These are phyloP conservation scores for Dendrocalamus latiflorus DNA, from an alignment of 202 grass and related monocot genomes.

Conservation along the genomic window DNA sequence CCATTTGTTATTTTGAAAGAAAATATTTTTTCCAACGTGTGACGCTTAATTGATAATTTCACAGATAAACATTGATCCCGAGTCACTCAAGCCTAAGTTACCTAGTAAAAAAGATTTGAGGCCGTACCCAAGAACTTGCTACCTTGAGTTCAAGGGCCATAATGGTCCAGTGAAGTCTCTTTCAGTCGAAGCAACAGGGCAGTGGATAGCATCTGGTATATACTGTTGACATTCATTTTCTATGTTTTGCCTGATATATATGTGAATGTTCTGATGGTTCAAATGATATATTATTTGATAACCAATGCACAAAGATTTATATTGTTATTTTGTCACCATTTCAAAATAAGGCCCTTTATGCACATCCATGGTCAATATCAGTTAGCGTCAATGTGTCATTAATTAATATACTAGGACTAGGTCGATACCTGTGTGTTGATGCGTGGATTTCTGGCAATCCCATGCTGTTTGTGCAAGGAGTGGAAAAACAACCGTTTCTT, in stretches of 20 bases:
- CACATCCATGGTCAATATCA: no score
- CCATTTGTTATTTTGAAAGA: background rate
- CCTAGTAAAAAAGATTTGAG: slow-evolving; percentile 95
- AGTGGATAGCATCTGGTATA: slow-evolving; percentile 94
- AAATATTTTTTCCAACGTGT: background rate
- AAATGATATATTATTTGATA: background rate
- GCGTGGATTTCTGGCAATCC: background rate
- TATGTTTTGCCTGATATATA: background rate
- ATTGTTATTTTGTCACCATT: no score
- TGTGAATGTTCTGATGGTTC: background rate
- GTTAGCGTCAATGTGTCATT: background rate
- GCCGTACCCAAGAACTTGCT: slow-evolving; percentile 92
- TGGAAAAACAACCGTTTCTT: background rate
- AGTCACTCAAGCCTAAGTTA: slow-evolving; percentile 86
- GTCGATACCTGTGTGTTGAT: no score
- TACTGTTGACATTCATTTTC: slow-evolving; percentile 7
- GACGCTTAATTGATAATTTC: background rate
- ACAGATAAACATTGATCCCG: slow-evolving; percentile 96
- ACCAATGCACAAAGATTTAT: no score
- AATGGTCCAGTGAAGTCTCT: slow-evolving; percentile 62
- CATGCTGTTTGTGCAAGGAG: background rate
- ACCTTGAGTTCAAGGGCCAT: slow-evolving; percentile 90
- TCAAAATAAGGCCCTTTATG: background rate
- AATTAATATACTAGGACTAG: background rate
- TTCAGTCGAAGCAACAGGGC: slow-evolving; percentile 77